Base-by-base conservation (phyloP, 345 rosid genomes). In the Corchorus capsularis region DNA sequence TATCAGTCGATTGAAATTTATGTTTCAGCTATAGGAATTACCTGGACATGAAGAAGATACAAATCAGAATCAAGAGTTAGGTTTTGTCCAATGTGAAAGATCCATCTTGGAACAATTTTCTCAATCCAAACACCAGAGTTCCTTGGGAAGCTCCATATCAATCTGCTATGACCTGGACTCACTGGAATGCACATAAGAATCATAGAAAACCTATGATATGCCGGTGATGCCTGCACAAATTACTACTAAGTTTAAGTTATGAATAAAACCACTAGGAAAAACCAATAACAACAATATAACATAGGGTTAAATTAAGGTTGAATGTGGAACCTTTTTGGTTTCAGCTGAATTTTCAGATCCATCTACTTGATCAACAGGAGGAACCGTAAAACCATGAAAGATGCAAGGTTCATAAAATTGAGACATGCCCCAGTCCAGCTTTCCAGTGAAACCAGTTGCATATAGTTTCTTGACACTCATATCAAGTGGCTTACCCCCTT, bases 1-100 rank as follows among this genome's bases (percentile, higher is more conserved):
- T 20, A 41, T 65, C n/a, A 17, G 10, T 57, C 5, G 22, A 27
- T 35, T 27, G 27, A 57, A 35, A 53, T 41, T 66, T 22, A 20
- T 46, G 11, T 15, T 27, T 20, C 19, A n/a, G 46, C 17, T n/a
- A n/a, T 43, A 59, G 55, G 57, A 77, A 72, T 68, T 61, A 94
- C 98, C 97, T 93, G 93, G 22, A 89, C 82, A 75, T 90, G 97
- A 84, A 93, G 98, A 65, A 94, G 92, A 80, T 89, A 91, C 71
- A 94, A 79, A 84, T 92, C 97, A 41, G 97, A 91, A 90, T 94
- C 98, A 52, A 94, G 87, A 79, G 92, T 83, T 60, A 89, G 86
- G 83, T 92, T 94, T 63, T 87, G 90, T 62, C 91, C 88, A 69
- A 91, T 76, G 56, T 94, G 98, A 82, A 92, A 94, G 68, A 94